Evolutionary conservation across 2,329 filamentous ascomycete species (phyloP).

Genomic region (Diplodia seriata): DNA sequence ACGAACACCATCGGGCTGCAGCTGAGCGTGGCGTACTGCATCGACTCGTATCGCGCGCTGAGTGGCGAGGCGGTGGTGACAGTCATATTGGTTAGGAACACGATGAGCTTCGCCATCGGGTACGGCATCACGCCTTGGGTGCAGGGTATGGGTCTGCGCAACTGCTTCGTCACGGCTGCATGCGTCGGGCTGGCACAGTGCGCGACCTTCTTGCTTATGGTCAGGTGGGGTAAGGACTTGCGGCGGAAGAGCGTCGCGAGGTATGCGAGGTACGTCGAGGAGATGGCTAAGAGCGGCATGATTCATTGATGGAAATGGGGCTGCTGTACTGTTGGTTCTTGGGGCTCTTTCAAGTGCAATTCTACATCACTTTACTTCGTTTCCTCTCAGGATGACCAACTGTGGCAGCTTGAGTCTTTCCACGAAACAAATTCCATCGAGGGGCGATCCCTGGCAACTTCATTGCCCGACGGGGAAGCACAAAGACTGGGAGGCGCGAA

Average conservation of each 20-base stretch:
- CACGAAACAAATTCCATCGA: too few relatives aligned
- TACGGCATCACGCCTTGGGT: constrained; percentile 60
- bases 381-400: too few relatives aligned
- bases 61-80: constrained; percentile 59
- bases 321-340: too few relatives aligned
- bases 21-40: constrained; percentile 55
- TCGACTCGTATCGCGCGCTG: constrained; percentile 58
- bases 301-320: constrained; percentile 10
- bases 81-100: constrained; percentile 59
- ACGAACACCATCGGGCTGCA: constrained; percentile 55
- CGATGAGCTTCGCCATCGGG: constrained; percentile 58
- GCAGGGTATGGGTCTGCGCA: constrained; percentile 51
- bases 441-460: neutral
- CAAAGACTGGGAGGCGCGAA: neutral
- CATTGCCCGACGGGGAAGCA: neutral
- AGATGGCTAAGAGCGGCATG: constrained; percentile 31
- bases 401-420: too few relatives aligned
- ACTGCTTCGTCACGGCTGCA: constrained; percentile 53
- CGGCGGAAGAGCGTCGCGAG: constrained; percentile 48
- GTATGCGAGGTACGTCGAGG: constrained; percentile 50
- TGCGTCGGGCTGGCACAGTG: constrained; percentile 53
- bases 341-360: neutral
- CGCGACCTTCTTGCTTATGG: constrained; percentile 51
- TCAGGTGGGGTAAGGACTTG: constrained; percentile 58
- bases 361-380: neutral